Conservation (phyloP, 2,329 filamentous ascomycete species). For the Mariannaea elegans region DNA sequence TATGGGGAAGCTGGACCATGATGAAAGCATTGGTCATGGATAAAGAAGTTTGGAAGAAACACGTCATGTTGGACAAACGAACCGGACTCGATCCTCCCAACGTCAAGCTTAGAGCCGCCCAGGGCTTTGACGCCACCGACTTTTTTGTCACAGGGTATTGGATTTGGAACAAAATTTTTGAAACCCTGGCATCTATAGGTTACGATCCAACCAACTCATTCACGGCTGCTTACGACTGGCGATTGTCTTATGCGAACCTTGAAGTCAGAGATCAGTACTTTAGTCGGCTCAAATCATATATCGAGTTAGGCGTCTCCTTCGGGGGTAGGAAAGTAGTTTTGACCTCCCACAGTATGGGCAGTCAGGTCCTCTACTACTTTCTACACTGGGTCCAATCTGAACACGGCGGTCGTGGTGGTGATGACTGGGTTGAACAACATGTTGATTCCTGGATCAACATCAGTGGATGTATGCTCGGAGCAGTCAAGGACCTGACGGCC, state of each 20-base stretch:
- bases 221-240: conserved; percentile 86
- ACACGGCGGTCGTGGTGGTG: conserved; percentile 81
- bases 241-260: conserved; percentile 87
- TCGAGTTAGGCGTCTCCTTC: conserved; percentile 82
- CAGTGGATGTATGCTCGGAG: conserved; percentile 96
- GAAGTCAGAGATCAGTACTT: conserved; percentile 95
- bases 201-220: conserved; percentile 87
- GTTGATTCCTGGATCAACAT: conserved; percentile 98
- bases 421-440: conserved; percentile 88
- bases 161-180: conserved; percentile 99
- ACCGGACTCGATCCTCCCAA: conserved; percentile 91
- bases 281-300: conserved; percentile 86
- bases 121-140: conserved; percentile 97
- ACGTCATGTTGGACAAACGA: conserved; percentile 94
- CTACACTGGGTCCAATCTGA: conserved; percentile 83
- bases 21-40: conserved; percentile 94
- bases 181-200: conserved; percentile 94
- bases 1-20: conserved; percentile 99
- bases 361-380: conserved; percentile 89
- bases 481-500: conserved; percentile 88
- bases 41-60: conserved; percentile 92
- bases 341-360: conserved; percentile 96
- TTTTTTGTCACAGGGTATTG: conserved; percentile 94
- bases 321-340: conserved; percentile 83
- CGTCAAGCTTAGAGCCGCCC: conserved; percentile 90